Percentiles rank a stretch among this genome's conserved stretches.
phyloP scores from a whole-genome alignment of 2,329 filamentous ascomycete species.

The Corniculantispora saksenae region DNA sequence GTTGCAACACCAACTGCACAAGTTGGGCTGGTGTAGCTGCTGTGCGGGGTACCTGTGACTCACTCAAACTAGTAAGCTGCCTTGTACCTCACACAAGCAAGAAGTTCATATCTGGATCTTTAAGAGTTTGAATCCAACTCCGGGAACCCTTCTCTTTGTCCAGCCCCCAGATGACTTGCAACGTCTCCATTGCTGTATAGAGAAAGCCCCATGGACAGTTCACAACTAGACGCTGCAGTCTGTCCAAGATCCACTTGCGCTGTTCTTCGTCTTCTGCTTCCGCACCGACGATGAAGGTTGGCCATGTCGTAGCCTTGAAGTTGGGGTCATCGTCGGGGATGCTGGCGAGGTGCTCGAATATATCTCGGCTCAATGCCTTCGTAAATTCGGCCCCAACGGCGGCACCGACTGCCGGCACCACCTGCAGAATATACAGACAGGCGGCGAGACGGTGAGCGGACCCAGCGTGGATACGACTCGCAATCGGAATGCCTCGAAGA shows the following conservation, averaged over 20 bases:
- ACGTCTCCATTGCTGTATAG: conserved; percentile 46
- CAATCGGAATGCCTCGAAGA: conserved; percentile 35
- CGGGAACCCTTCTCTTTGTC: conserved; percentile 32
- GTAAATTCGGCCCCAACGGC: conserved; percentile 31
- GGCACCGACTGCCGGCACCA: conserved; percentile 33
- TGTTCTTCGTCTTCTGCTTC: conserved; percentile 45
- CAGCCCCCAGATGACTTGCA: conserved; percentile 45
- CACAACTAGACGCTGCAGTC: conserved; percentile 41
- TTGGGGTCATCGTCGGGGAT: conserved; percentile 52
- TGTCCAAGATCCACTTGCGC: conserved; percentile 51
- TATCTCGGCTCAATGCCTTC: conserved; percentile 43
- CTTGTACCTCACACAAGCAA: conserved; percentile 40
- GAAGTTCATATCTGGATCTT: conserved; percentile 43
- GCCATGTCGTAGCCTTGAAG: conserved; percentile 59
- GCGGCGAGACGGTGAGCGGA: conserved; percentile 45
- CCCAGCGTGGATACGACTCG: conserved; percentile 42
- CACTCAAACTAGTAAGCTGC: neutral
- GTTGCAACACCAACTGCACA: neutral
- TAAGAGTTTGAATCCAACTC: conserved; percentile 48
- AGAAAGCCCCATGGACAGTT: conserved; percentile 52
- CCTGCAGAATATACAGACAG: conserved; percentile 49
- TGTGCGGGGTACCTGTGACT: neutral
- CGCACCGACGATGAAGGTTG: conserved; percentile 57
- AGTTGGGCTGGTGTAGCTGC: neutral
- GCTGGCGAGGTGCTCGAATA: conserved; percentile 47